A percentile compares a stretch with the other conserved stretches of the same genome.
Conservation (phyloP, 2,329 filamentous ascomycete genomes). For the Septoria petroselini region DNA sequence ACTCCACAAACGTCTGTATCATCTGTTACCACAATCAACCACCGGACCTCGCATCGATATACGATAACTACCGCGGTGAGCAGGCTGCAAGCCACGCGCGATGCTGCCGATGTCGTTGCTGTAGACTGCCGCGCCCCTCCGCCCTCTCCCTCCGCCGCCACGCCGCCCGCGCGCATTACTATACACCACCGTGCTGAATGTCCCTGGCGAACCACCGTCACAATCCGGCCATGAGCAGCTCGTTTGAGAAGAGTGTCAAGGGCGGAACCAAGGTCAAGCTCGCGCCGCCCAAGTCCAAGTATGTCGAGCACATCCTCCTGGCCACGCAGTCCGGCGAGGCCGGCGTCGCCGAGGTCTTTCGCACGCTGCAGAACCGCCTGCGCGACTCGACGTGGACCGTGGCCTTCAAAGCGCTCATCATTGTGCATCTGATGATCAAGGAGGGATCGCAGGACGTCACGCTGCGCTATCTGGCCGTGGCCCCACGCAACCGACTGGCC, state of each 20-base stretch:
- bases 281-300: constrained; percentile 96
- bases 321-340: constrained; percentile 93
- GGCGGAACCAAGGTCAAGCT: constrained; percentile 94
- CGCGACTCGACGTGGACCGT: constrained; percentile 99
- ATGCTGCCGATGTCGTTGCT: too few species aligned
- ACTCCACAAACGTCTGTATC: too few species aligned
- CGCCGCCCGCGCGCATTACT: too few species aligned
- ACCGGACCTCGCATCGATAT: too few species aligned
- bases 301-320: constrained; percentile 95
- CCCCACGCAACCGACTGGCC: constrained; percentile 72
- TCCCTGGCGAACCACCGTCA: constrained; percentile 18
- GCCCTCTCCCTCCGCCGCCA: constrained; percentile 1
- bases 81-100: too few species aligned
- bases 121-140: neutral
- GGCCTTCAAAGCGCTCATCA: constrained; percentile 95
- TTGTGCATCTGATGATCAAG: constrained; percentile 94
- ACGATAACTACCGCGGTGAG: too few species aligned
- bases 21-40: too few species aligned
- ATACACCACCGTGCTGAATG: too few species aligned
- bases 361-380: constrained; percentile 80
- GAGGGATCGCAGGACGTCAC: constrained; percentile 90
- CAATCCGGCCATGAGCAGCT: constrained; percentile 64
- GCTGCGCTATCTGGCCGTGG: constrained; percentile 75
- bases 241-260: constrained; percentile 98
- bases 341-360: constrained; percentile 92